A percentile compares a stretch with the other conserved stretches of the same genome.
phyloP scores from a whole-genome alignment of 441 rosid species.

The Pelargonium exstipulatum region DNA sequence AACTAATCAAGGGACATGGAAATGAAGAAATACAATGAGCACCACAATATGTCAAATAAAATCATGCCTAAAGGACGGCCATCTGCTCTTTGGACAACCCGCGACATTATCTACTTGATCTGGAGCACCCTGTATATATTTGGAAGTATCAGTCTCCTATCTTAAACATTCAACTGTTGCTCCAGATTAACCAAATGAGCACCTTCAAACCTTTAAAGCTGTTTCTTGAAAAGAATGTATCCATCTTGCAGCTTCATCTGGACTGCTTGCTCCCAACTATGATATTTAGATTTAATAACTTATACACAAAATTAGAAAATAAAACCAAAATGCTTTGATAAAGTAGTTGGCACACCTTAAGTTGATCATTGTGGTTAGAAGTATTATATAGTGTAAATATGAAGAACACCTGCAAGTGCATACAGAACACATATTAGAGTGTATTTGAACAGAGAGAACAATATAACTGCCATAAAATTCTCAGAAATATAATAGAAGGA shows the following conservation, averaged over 20 bases:
- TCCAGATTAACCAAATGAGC: constrained; percentile 16
- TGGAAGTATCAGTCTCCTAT: constrained; percentile 26
- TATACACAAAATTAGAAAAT: constrained; percentile 27
- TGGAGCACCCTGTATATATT: constrained; percentile 49
- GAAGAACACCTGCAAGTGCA: constrained; percentile 69
- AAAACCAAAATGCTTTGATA: background rate
- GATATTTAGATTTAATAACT: constrained; percentile 30
- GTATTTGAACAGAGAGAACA: background rate
- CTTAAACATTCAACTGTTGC: constrained; percentile 11
- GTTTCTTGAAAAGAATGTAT: constrained; percentile 73
- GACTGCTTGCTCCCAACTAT: constrained; percentile 94
- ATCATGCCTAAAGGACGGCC: constrained; percentile 64
- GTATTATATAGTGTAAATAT: constrained; percentile 81
- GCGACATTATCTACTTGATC: constrained; percentile 36
- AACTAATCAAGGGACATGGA: constrained; percentile 7
- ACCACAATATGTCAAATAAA: constrained; percentile 7
- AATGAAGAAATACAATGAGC: constrained; percentile 5
- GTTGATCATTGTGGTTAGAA: constrained; percentile 85
- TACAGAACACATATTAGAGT: constrained; percentile 17
- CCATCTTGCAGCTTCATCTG: constrained; percentile 98
- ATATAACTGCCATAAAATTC: constrained; percentile 2
- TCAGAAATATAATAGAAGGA: constrained; percentile 14
- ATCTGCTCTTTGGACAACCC: constrained; percentile 53
- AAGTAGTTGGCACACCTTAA: constrained; percentile 64
- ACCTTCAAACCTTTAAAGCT: constrained; percentile 59